Evolutionary conservation across 2,329 filamentous ascomycete species (phyloP).

Genomic region (Pseudogymnoascus sp.): DNA sequence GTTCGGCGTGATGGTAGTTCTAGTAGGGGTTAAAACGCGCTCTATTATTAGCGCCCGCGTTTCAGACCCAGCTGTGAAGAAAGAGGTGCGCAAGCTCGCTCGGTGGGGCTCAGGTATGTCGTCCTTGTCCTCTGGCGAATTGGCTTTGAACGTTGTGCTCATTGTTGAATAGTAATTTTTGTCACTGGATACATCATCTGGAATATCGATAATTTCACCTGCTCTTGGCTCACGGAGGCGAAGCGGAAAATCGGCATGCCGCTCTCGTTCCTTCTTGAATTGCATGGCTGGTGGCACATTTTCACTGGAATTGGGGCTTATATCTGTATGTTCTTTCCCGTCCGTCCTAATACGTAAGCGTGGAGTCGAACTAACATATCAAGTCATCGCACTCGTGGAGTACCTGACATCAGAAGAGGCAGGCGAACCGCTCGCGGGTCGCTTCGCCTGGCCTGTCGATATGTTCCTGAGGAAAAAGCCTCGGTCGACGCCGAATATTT

Average conservation of each 20-base stretch:
- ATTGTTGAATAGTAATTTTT: constrained; percentile 25
- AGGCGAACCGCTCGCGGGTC: constrained; percentile 20
- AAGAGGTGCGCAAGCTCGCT: constrained; percentile 20
- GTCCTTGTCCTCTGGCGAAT: too few species aligned
- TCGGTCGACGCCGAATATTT: background rate
- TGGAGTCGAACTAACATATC: constrained; percentile 13
- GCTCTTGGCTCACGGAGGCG: constrained; percentile 37
- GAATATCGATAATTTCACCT: constrained; percentile 49
- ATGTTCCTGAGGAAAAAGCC: background rate
- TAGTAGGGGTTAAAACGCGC: constrained; percentile 22
- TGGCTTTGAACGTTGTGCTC: background rate
- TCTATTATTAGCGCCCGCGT: constrained; percentile 23
- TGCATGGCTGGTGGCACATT: constrained; percentile 59
- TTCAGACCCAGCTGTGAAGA: constrained; percentile 17
- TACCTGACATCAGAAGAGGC: constrained; percentile 28
- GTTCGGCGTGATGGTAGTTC: constrained; percentile 22
- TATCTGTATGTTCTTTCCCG: constrained; percentile 21
- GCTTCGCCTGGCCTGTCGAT: constrained; percentile 26
- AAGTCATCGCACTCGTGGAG: constrained; percentile 28
- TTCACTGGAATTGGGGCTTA: constrained; percentile 47
- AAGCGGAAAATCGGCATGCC: constrained; percentile 43
- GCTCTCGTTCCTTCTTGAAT: constrained; percentile 46
- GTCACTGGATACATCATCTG: constrained; percentile 44
- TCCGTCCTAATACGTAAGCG: background rate
- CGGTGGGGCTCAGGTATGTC: constrained; percentile 22